A percentile compares a stretch with the other conserved stretches of the same genome.
Evolutionary conservation across 176 grass and related monocot genomes (phyloP).

Genomic region (Bothriochloa decipiens): DNA sequence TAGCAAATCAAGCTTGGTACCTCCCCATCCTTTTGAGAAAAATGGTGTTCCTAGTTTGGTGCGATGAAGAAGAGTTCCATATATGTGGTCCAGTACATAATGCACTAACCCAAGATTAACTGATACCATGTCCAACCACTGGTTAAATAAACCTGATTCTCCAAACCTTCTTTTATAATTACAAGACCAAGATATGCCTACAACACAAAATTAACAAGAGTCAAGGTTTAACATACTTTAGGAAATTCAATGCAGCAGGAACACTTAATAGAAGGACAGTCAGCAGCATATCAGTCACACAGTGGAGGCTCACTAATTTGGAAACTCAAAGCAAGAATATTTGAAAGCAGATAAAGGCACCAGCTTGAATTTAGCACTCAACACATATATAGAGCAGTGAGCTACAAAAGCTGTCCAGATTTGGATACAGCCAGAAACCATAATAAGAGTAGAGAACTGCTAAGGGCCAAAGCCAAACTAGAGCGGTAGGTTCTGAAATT

Average conservation of each 20-base stretch:
- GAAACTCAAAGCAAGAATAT: background rate
- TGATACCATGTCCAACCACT: constrained; percentile 68
- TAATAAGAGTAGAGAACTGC: background rate
- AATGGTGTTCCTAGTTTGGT: constrained; percentile 86
- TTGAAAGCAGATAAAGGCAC: background rate
- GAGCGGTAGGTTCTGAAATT: constrained; percentile 13
- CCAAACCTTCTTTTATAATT: background rate
- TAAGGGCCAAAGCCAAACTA: background rate
- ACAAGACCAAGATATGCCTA: constrained; percentile 14
- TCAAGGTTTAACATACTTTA: background rate
- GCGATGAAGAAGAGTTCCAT: constrained; percentile 74
- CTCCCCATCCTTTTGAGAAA: constrained; percentile 93
- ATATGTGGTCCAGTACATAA: constrained; percentile 88
- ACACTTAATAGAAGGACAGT: background rate
- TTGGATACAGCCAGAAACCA: constrained; percentile 1
- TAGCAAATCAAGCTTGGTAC: constrained; percentile 78
- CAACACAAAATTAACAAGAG: constrained; percentile 22
- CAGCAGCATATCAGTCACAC: background rate
- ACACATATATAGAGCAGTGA: background rate
- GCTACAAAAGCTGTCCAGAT: background rate
- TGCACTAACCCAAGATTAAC: constrained; percentile 82
- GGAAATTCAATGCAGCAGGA: background rate
- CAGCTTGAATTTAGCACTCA: background rate
- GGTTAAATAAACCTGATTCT: background rate
- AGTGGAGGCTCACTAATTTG: background rate